Base-by-base conservation (phyloP, 1,139 yeast genomes). In the Nadsonia commutata region DNA sequence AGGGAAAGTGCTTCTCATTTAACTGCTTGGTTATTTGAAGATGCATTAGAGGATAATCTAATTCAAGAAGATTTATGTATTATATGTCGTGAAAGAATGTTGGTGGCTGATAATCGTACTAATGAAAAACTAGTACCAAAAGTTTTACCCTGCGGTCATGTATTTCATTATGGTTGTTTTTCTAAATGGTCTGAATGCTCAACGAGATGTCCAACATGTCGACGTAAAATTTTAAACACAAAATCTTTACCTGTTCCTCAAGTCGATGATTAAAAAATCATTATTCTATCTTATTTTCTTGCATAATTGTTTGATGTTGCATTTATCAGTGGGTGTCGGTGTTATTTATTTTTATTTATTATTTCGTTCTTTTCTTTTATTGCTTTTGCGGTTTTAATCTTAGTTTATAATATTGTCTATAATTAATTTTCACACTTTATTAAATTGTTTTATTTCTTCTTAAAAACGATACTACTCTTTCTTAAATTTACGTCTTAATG, bases 161-260 rank as follows among this genome's bases (percentile, higher is more conserved):
- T 79, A 46, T 64, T 83, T 45, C 95, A 84, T 58, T 67, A 79
- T 65, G 85, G 84, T 2, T 84, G 95, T 59, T 67, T 84, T 49
- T 80, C 82, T 54, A 80, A 79, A 50, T 84, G 95, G 95, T 65
- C 83, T 53, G 88, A 80, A 55, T 70, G 86, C 51, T 79, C 90
- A 0, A 83, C 78, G 49, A 46, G 52, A 13, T 56, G 59, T 39
- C 58, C 59, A 1, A 51, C 51, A 4, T 56, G 59, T 41, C 50
- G 58, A 45, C n/a, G 36, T 42, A 31, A 39, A 49, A 18, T 31
- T 19, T 16, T 27, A 4, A 27, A 27, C 9, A 16, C 16, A 27
- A 27, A 27, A 16, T 27, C 33, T 9, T 22, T 42, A 37, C 42
- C 33, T 22, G 39, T 43, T 31, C 13, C 37, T 37, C 31, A 21